Evolutionary conservation across 1,284 basidiomycete species (phyloP).

Genomic region (Coriolopsis trogii): DNA sequence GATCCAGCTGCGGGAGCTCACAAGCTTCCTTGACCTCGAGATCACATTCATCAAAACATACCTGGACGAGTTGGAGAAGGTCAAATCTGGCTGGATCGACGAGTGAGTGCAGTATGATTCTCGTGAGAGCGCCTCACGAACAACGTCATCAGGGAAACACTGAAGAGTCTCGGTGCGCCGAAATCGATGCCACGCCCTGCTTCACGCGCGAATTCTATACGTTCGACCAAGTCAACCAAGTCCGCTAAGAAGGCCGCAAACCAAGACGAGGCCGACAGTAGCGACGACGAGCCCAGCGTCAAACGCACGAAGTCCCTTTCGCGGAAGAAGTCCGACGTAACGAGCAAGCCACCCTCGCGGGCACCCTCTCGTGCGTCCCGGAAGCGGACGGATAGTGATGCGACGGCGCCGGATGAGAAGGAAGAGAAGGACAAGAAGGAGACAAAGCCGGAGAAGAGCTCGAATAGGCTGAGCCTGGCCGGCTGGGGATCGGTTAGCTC

Average conservation of each 20-base stretch:
- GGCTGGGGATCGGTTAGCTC: constrained; percentile 69
- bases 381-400: constrained; percentile 59
- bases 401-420: constrained; percentile 49
- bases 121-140: not conserved
- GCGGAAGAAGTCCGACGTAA: constrained; percentile 45
- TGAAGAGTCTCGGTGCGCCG: constrained; percentile 24
- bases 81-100: constrained; percentile 66
- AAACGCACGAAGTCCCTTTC: constrained; percentile 35
- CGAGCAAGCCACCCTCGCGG: constrained; percentile 50
- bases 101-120: constrained; percentile 45
- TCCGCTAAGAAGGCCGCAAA: constrained; percentile 13
- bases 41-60: constrained; percentile 75
- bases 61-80: constrained; percentile 68
- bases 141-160: constrained; percentile 14
- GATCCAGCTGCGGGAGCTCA: constrained; percentile 68
- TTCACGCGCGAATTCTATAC: constrained; percentile 23
- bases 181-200: constrained; percentile 20
- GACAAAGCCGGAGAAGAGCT: constrained; percentile 27
- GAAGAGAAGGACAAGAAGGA: constrained; percentile 39
- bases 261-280: constrained; percentile 17
- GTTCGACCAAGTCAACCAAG: constrained; percentile 18
- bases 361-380: constrained; percentile 58
- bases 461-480: constrained; percentile 48
- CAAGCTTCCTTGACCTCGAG: constrained; percentile 71
- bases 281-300: constrained; percentile 20